phyloP scores from a whole-genome alignment of 306 rosid genomes.

The Cucumis sativus region DNA sequence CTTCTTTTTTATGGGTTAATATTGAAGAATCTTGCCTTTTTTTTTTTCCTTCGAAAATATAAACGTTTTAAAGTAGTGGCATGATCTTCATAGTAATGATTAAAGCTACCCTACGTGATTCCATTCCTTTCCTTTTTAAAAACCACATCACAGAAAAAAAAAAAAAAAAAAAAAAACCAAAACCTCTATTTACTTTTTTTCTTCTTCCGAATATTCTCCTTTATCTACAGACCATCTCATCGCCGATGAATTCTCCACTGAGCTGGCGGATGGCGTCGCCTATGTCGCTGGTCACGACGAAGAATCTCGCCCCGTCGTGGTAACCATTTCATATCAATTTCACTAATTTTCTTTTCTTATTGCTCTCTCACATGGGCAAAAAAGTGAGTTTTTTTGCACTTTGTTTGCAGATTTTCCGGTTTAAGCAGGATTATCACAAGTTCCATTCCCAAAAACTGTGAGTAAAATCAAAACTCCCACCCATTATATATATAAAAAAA shows the following conservation, averaged over 20 bases:
- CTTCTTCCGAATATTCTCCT: constrained; percentile 2
- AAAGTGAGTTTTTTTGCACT: not conserved
- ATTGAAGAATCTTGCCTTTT: constrained; percentile 59
- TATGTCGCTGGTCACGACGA: constrained; percentile 88
- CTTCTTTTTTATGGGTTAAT: constrained; percentile 4
- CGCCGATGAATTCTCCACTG: constrained; percentile 97
- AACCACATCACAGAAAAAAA: not conserved
- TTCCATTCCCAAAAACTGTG: constrained; percentile 86
- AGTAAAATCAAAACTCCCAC: constrained; percentile 17
- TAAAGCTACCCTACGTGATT: constrained; percentile 21
- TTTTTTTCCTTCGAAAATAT: constrained; percentile 21
- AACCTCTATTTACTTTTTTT: not conserved
- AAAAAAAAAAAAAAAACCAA: no score
- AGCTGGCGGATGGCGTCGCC: constrained; percentile 86
- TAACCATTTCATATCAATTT: no score
- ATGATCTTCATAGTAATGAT: constrained; percentile 31
- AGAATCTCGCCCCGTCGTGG: constrained; percentile 83
- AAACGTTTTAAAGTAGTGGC: constrained; percentile 25
- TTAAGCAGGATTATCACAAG: constrained; percentile 88
- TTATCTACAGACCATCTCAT: constrained; percentile 46
- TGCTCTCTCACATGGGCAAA: no score
- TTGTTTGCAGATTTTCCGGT: constrained; percentile 58
- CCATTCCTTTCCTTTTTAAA: not conserved
- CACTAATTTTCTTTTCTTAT: no score
- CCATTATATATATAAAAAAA: not conserved